Conservation (phyloP, 2,329 filamentous ascomycete species). For the Penicillium crustosum region DNA sequence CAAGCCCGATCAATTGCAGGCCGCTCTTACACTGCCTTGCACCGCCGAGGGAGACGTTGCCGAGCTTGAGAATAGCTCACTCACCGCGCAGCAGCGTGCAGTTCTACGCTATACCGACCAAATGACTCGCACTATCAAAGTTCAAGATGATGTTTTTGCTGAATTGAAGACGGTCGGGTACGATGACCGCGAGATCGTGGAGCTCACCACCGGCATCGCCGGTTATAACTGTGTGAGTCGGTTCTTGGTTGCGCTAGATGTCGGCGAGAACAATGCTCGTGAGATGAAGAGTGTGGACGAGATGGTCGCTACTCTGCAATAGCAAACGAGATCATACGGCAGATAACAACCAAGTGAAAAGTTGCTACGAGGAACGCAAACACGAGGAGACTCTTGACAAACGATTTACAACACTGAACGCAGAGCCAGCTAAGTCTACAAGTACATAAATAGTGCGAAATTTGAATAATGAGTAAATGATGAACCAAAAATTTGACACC, state of each 20-base stretch:
- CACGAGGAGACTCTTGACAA: background rate
- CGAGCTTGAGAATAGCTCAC: conserved; percentile 31
- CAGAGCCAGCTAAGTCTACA: background rate
- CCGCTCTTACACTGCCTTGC: conserved; percentile 53
- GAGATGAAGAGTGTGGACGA: conserved; percentile 68
- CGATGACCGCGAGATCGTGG: conserved; percentile 72
- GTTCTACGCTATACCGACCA: conserved; percentile 75
- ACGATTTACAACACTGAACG: background rate
- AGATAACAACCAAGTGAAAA: background rate
- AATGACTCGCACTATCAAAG: conserved; percentile 73
- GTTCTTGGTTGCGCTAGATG: conserved; percentile 80
- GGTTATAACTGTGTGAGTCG: conserved; percentile 86
- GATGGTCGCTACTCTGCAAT: conserved; percentile 53
- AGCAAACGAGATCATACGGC: background rate
- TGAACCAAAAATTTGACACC: background rate
- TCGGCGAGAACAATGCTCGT: conserved; percentile 46
- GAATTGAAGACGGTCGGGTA: conserved; percentile 60
- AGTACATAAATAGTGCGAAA: background rate
- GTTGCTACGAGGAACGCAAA: too few relatives aligned
- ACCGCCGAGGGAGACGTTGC: conserved; percentile 36
- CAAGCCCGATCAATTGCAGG: conserved; percentile 48
- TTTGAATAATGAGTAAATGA: background rate
- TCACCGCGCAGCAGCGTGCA: conserved; percentile 64
- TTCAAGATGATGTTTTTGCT: conserved; percentile 67
- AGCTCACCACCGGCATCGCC: conserved; percentile 81